phyloP scores from a whole-genome alignment of 176 grass and related monocot genomes.

The Phoenix dactylifera region DNA sequence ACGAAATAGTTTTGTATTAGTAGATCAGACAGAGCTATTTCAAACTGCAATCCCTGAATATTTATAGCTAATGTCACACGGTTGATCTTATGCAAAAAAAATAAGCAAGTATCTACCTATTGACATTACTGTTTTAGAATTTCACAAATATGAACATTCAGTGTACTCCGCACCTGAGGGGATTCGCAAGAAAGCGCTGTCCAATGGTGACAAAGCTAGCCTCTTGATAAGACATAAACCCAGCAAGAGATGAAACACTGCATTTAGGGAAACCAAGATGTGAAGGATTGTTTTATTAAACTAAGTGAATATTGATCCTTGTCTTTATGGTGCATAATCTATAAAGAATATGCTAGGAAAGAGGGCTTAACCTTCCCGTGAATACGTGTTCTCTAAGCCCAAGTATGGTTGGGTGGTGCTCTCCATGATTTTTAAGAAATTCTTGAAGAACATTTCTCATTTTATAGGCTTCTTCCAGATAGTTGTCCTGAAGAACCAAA shows the following conservation, averaged over 20 bases:
- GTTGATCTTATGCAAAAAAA: too few relatives aligned
- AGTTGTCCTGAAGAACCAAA: conserved; percentile 57
- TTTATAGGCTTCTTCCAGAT: conserved; percentile 98
- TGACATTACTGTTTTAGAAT: neutral
- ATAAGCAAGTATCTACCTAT: too few relatives aligned
- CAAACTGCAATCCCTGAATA: too few relatives aligned
- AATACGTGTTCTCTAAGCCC: conserved; percentile 94
- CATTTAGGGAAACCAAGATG: conserved; percentile 22
- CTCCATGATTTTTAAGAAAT: conserved; percentile 51
- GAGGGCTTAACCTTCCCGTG: conserved; percentile 61
- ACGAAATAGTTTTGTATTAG: too few relatives aligned
- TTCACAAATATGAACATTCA: conserved; percentile 9
- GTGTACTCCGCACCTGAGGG: conserved; percentile 54
- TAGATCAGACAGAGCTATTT: too few relatives aligned
- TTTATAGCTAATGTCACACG: too few relatives aligned
- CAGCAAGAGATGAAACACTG: conserved; percentile 96
- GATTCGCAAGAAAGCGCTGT: conserved; percentile 94
- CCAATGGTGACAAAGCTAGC: conserved; percentile 98
- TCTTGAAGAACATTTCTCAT: conserved; percentile 98
- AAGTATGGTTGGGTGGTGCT: conserved; percentile 73
- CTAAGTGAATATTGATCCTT: too few relatives aligned
- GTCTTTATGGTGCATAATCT: neutral
- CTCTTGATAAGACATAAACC: conserved; percentile 99
- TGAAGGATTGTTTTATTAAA: neutral
- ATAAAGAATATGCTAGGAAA: conserved; percentile 11